Percentiles rank a stretch among this genome's conserved stretches.
These are phyloP conservation scores for Sporisorium exsertum DNA, from an alignment of 1,284 basidiomycete genomes.

Conservation along the genomic window DNA sequence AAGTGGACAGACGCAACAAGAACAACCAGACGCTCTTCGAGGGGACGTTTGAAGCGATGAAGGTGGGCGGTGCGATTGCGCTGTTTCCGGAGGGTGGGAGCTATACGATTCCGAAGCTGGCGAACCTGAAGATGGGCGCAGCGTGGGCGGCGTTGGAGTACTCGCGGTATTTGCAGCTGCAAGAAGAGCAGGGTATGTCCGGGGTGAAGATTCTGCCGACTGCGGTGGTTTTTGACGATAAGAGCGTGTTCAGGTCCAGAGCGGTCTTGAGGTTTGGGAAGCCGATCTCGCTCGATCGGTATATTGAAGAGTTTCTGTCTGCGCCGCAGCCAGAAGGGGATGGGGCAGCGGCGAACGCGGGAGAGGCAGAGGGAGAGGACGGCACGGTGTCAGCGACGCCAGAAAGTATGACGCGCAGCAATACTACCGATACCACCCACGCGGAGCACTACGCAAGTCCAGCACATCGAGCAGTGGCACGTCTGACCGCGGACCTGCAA, in stretches of 20 bases:
- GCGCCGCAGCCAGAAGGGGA: constrained; percentile 3
- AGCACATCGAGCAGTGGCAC: constrained; percentile 81
- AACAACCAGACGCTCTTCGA: constrained; percentile 89
- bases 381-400: constrained; percentile 43
- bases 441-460: constrained; percentile 69
- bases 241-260: constrained; percentile 87
- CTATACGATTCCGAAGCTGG: constrained; percentile 86
- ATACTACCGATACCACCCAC: neutral
- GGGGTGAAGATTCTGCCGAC: constrained; percentile 80
- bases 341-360: neutral
- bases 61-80: constrained; percentile 82
- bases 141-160: constrained; percentile 95
- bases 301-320: constrained; percentile 79
- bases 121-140: constrained; percentile 95
- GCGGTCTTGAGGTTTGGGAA: constrained; percentile 77
- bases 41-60: constrained; percentile 87
- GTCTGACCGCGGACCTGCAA: constrained; percentile 81
- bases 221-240: constrained; percentile 92
- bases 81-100: constrained; percentile 88
- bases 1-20: constrained; percentile 91
- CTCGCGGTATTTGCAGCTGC: constrained; percentile 71
- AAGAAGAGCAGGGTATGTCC: constrained; percentile 32
- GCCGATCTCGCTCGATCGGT: constrained; percentile 81
- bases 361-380: constrained; percentile 10
- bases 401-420: constrained; percentile 33